A percentile compares a stretch with the other conserved stretches of the same genome.
Conservation (phyloP, 176 grass and related monocot species). For the Phragmites australis region DNA sequence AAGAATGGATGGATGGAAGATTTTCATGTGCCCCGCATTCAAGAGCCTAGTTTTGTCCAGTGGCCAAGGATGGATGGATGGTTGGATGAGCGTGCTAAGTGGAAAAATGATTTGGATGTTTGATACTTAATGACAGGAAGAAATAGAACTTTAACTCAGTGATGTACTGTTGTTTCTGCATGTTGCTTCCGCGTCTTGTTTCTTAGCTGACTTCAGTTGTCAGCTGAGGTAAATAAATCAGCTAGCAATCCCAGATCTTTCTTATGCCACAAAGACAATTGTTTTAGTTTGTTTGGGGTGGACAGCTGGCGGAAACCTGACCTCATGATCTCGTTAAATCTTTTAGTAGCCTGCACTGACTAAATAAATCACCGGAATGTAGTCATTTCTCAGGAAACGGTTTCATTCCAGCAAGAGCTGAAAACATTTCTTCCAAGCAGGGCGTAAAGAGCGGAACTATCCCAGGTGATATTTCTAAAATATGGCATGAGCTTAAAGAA, state of each 20-base stretch:
- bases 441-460: not conserved
- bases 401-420: not conserved
- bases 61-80: no score
- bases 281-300: not conserved
- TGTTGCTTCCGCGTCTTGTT: no score
- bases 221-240: no score
- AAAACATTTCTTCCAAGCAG: not conserved
- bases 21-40: no score
- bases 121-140: no score
- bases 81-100: no score
- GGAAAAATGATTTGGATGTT: no score
- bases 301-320: conserved; percentile 28
- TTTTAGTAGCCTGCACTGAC: not conserved
- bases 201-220: no score
- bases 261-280: not conserved
- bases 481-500: not conserved
- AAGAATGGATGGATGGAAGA: no score
- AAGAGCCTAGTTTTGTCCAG: no score
- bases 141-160: no score
- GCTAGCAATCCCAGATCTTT: not conserved
- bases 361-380: conserved; percentile 12
- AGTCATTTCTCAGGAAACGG: not conserved
- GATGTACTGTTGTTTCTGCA: no score
- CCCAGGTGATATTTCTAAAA: not conserved
- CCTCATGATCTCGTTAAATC: conserved; percentile 24